Conservation (phyloP, 352 stramenopile species). For the Aphanomyces invadans region DNA sequence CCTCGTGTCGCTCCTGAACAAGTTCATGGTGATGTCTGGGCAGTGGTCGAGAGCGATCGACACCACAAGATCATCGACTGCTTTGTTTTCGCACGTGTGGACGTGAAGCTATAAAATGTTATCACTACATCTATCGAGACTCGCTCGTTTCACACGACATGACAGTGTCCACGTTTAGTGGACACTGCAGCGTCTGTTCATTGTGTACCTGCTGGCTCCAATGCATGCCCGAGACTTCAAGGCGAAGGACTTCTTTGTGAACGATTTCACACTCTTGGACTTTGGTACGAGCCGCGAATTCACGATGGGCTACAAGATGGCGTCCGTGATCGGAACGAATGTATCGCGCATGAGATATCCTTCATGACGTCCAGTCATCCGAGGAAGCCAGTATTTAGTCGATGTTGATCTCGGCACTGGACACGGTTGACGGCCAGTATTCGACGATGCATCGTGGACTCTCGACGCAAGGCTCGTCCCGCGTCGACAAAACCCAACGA, state of each 20-base stretch:
- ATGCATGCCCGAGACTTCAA: conserved; percentile 55
- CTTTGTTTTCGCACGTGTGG: too few relatives aligned
- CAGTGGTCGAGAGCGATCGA: not conserved
- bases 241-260: conserved; percentile 68
- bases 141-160: not conserved
- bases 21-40: conserved; percentile 26
- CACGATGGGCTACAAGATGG: conserved; percentile 28
- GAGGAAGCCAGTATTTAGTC: conserved; percentile 16
- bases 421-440: conserved; percentile 16
- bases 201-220: conserved; percentile 26
- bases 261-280: conserved; percentile 63
- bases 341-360: conserved; percentile 57
- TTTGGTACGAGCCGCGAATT: conserved; percentile 53
- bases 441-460: not conserved
- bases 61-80: too few relatives aligned
- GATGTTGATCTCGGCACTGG: conserved; percentile 11
- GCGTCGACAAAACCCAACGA: not conserved
- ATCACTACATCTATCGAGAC: too few relatives aligned
- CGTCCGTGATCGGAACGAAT: conserved; percentile 68
- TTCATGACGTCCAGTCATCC: conserved; percentile 6
- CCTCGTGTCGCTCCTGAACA: conserved; percentile 28
- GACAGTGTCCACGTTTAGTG: conserved; percentile 29
- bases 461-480: not conserved
- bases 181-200: conserved; percentile 31
- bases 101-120: too few relatives aligned